Base-by-base conservation (phyloP, 768 basidiomycete species). In the Lactifluus subvellereus region DNA sequence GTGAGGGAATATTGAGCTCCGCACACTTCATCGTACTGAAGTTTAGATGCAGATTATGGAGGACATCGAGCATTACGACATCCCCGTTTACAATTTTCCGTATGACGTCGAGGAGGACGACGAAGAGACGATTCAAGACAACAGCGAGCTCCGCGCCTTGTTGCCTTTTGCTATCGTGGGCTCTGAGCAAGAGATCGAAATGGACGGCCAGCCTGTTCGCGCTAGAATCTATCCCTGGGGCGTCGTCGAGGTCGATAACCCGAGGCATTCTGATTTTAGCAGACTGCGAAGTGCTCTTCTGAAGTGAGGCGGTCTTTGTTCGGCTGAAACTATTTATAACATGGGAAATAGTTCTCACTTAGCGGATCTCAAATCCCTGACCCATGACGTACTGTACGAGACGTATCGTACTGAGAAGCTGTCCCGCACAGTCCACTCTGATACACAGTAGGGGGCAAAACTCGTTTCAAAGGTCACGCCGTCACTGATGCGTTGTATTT, bases 31-130 rank as follows among this genome's bases (percentile, higher is more conserved):
- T 52, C 6, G 43, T n/a, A 60, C 61, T 68, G 10, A 68, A 35
- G n/a, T 14, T 4, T 22, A 9, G 51, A 2, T 40, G 1, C 68
- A 97, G 94, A 87, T 99, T 71, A 99, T 98, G 96, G 96, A 99
- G 76, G 97, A 99, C 73, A 99, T 99, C 69, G 96, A 98, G 71
- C 84, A 98, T 79, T 98, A 98, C 71, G 88, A 89, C 67, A 98
- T 99, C 69, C 97, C 97, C 5, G 89, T 98, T 45, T 98, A 98
- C 81, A 98, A 98, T 79, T 99, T 99, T 82, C 97, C 97, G 0
- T 99, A 98, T 73, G 97, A 98, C 69, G 88, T 96, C 7, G 97
- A 99, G 74, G 97, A 99, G 75, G 97, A 99, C 72, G 97, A 99
- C 72, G 95, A 98, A 71, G 97, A 98, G 71, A 99, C 97, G 4